Base-by-base conservation (phyloP, 192 early-diverging fungal genomes). In the Allomyces macrogynus region DNA sequence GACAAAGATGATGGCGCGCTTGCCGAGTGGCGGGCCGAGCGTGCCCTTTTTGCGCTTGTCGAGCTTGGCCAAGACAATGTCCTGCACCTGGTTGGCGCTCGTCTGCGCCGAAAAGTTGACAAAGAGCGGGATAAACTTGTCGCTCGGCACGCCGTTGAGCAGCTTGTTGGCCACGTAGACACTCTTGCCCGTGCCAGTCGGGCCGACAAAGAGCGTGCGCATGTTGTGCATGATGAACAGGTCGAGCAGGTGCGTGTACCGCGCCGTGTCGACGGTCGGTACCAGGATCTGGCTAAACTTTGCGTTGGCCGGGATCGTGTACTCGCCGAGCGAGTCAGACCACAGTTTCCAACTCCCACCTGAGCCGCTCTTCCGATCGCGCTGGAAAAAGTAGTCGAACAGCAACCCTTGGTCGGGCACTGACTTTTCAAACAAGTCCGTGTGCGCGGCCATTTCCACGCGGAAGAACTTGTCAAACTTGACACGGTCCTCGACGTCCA, bases 41-140 rank as follows among this genome's bases (percentile, higher is more conserved):
- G 97, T 68, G 3, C 94, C 80, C 24, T 89, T 80, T 62, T 94
- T 94, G 62, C 82, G 85, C 22, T 95, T 95, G 74, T 99, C 94
- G 75, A 93, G 96, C 76, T 98, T 84, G 73, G 95, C 90, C 69
- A 98, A 92, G 26, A 99, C 87, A 3, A 92, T 92, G 74, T 90
- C 87, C 57, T 97, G 77, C 62, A 98, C 87, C 68, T 96, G 76
- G 71, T 93, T 94, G 1, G 93, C 92, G 3, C 89, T 91, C 4
- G 97, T 97, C 10, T 92, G 95, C 71, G 91, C 91, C 23, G 95
- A 97, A 71, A 99, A 99, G 73, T 99, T 99, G 63, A 99, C 87
- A 68, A 88, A 91, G 4, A 91, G 90, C 4, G 98, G 93, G 71
- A 97, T 92, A 79, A 95, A 86, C 63, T 94, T 90, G 7, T 91